Evolutionary conservation across 1,284 basidiomycete species (phyloP), one percentile per base, ranked within the genome.

Genomic region (Cystobasidium slooffiae): DNA sequence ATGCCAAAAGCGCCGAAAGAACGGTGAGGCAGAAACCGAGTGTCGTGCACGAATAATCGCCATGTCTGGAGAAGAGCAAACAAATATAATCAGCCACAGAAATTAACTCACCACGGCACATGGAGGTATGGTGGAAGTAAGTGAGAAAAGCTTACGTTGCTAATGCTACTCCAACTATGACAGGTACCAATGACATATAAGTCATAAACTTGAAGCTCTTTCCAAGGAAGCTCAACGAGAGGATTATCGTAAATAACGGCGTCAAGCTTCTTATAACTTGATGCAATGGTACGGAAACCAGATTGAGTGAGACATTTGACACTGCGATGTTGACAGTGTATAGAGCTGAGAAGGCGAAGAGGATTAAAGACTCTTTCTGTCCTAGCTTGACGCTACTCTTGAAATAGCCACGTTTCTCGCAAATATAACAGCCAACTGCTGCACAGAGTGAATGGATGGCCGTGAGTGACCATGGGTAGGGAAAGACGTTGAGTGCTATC

Each of bases 251-350:
- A 84, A 97, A 97, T 69, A 97, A 86, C 0, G 94, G 94, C 0
- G 94, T 91, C 6, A 91, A 88, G 1, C 93, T 91, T 20, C 94
- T 90, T 46, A 97, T 89, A 67, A 97, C 93, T 85, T 97, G 94
- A 82, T 97, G 94, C 80, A 97, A 94, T 0, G 94, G 94, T 6
- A 97, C 88, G 8, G 94, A 94, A 59, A 97, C 94, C 24, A 97
- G 85, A 77, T 91, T 87, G 20, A 97, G 85, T 2, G 91, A 94
- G 31, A 93, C 84, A 82, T 97, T 97, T 84, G 92, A 94, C 64
- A 96, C 90, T 31, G 90, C 90, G 78, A 97, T 95, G 80, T 97
- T 97, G 81, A 94, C 84, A 5, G 94, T 91, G 82, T 96, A 97
- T 0, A 97, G 85, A 8, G 90, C 84, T 76, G 92, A 94, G 83